A percentile compares a stretch with the other conserved stretches of the same genome.
Conservation (phyloP, 192 early-diverging fungal genomes). For the Coemansia sp. region DNA sequence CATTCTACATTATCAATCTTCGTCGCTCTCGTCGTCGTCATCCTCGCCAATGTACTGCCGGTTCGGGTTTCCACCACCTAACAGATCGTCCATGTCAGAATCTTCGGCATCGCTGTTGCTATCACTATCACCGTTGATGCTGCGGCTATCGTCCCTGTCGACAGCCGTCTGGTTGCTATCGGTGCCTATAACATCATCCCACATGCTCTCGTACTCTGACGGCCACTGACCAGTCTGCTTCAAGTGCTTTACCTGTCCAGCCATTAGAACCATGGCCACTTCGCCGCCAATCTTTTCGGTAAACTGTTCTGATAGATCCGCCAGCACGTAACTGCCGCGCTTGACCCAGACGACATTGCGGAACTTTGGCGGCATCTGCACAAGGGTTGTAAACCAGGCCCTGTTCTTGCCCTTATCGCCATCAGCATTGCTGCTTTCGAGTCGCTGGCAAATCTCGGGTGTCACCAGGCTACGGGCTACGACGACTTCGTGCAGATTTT, state of each 20-base stretch:
- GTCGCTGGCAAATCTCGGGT: slow-evolving; percentile 25
- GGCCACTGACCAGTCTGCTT: slow-evolving; percentile 46
- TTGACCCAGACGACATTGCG: slow-evolving; percentile 83
- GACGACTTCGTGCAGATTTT: slow-evolving; percentile 69
- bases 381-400: slow-evolving; percentile 57
- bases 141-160: neutral
- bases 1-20: neutral
- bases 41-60: slow-evolving; percentile 17
- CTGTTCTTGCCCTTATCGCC: slow-evolving; percentile 47
- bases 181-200: slow-evolving; percentile 10
- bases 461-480: slow-evolving; percentile 40
- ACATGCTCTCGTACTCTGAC: slow-evolving; percentile 22
- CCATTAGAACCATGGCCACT: slow-evolving; percentile 69
- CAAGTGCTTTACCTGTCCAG: slow-evolving; percentile 70
- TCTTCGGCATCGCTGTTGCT: neutral
- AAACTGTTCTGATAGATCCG: slow-evolving; percentile 57
- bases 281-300: slow-evolving; percentile 75
- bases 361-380: slow-evolving; percentile 72
- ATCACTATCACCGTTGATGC: neutral
- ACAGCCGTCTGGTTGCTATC: neutral
- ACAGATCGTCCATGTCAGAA: slow-evolving; percentile 3
- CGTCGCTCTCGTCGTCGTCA: neutral
- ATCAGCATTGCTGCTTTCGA: slow-evolving; percentile 12
- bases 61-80: slow-evolving; percentile 18
- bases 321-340: slow-evolving; percentile 63